Evolutionary conservation across 2,329 filamentous ascomycete genomes (phyloP), one percentile per base, ranked within the genome.

Genomic region (Exophiala alcalophila): DNA sequence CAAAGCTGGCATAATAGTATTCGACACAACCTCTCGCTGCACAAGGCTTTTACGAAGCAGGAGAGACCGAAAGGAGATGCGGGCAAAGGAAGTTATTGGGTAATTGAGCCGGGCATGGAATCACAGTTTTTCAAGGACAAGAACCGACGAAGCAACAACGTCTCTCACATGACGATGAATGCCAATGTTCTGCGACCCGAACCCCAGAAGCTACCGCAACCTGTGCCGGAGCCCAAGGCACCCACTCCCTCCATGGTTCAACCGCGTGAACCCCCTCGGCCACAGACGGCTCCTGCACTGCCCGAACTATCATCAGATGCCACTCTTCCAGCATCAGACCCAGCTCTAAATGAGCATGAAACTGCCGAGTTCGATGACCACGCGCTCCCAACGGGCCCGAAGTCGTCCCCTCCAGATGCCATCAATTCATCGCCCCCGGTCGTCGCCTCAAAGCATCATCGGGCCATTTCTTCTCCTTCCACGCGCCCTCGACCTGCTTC

Each of bases 1-100:
- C 48, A 50, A 28, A 91, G 92, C 51, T 98, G 92, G 92, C 91
- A 97, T 67, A 98, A 98, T 66, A 97, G 92, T 70, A 98, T 98
- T 63, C 85, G 92, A 23, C 92, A 98, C 67, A 98, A 98, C 57
- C 80, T 98, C 23, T 96, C 90, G 61, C 74, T 98, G 30, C 94
- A 96, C 74, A 97, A 97, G 69, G 87, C 86, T 32, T 97, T 97
- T 61, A 82, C 90, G 62, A 97, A 97, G 69, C 85, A 94, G 60
- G 90, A 96, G 65, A 80, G 92, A 46, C 89, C 90, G 44, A 97
- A 97, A 72, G 90, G 96, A 61, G 92, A 97, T 59, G 90, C 91
- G 3, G 92, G 92, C 57, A 97, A 97, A 67, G 92, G 92, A 29
- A 91, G 95, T 65, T 97, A 97, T 69, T 97, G 92, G 92, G 80